Conservation (phyloP, 176 grass and related monocot genomes). For the Eragrostis nindensis region DNA sequence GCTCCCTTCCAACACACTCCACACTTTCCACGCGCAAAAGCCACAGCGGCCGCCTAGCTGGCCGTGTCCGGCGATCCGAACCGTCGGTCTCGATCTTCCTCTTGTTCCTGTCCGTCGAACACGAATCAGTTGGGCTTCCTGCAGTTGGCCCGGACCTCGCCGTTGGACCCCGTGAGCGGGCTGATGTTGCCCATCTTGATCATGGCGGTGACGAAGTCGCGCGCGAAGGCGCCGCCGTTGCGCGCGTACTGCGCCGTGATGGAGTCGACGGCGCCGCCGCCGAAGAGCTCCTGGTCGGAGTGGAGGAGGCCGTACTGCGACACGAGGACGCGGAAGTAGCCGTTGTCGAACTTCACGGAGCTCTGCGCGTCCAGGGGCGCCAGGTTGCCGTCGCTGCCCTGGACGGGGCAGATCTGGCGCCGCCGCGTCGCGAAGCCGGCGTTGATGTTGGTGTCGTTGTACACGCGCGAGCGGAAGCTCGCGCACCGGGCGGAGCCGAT, state of each 20-base stretch:
- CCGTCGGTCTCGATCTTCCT: not conserved
- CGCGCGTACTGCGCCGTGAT: constrained; percentile 56
- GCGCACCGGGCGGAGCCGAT: constrained; percentile 70
- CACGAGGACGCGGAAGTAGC: constrained; percentile 66
- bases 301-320: constrained; percentile 53
- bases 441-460: constrained; percentile 75
- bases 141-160: constrained; percentile 78
- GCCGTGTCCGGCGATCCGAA: not conserved
- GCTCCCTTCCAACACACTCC: constrained; percentile 36
- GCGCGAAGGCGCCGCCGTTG: constrained; percentile 26
- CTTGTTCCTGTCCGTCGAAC: rapidly evolving
- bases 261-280: constrained; percentile 47
- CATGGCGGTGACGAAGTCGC: constrained; percentile 65
- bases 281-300: constrained; percentile 78
- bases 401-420: constrained; percentile 38
- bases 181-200: constrained; percentile 72
- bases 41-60: constrained; percentile 20
- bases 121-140: constrained; percentile 64
- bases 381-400: constrained; percentile 62
- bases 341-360: constrained; percentile 62
- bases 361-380: constrained; percentile 55
- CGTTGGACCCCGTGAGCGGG: constrained; percentile 60
- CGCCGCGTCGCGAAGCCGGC: constrained; percentile 46
- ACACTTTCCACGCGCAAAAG: constrained; percentile 25
- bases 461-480: constrained; percentile 64